A percentile compares a stretch with the other conserved stretches of the same genome.
phyloP scores from a whole-genome alignment of 495 filamentous ascomycete genomes.

The Lepraria neglecta region DNA sequence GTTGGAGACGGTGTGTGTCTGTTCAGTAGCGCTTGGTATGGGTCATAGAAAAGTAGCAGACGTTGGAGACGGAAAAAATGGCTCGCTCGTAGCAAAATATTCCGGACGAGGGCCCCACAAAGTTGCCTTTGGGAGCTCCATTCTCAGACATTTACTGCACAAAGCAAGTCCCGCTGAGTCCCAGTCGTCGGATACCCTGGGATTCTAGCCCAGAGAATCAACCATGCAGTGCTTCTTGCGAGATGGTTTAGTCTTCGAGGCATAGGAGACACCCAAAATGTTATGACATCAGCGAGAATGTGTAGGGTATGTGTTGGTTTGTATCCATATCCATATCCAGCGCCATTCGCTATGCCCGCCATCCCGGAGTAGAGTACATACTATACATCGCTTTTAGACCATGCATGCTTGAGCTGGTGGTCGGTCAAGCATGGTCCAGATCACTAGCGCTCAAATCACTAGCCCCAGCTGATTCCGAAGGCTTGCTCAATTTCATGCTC shows the following conservation, averaged over 20 bases:
- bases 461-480: conserved; percentile 14
- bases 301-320: not conserved
- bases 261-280: too few species aligned
- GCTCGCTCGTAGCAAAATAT: too few species aligned
- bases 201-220: too few species aligned
- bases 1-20: conserved; percentile 41
- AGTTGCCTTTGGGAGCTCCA: too few species aligned
- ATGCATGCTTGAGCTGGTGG: not conserved
- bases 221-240: too few species aligned
- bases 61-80: conserved; percentile 6
- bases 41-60: not conserved
- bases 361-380: conserved; percentile 23
- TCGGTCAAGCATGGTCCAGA: not conserved
- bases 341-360: conserved; percentile 21
- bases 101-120: too few species aligned
- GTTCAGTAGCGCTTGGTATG: conserved; percentile 39
- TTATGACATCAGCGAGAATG: too few species aligned
- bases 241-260: too few species aligned
- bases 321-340: not conserved
- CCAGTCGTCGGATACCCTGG: too few species aligned
- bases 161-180: too few species aligned
- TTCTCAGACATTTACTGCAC: too few species aligned
- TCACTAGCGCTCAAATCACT: conserved; percentile 15
- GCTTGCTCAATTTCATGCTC: conserved; percentile 38
- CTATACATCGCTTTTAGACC: not conserved